Percentiles rank a stretch among this genome's conserved stretches.
Evolutionary conservation across 768 basidiomycete genomes (phyloP).

Genomic region (Mycena metata): DNA sequence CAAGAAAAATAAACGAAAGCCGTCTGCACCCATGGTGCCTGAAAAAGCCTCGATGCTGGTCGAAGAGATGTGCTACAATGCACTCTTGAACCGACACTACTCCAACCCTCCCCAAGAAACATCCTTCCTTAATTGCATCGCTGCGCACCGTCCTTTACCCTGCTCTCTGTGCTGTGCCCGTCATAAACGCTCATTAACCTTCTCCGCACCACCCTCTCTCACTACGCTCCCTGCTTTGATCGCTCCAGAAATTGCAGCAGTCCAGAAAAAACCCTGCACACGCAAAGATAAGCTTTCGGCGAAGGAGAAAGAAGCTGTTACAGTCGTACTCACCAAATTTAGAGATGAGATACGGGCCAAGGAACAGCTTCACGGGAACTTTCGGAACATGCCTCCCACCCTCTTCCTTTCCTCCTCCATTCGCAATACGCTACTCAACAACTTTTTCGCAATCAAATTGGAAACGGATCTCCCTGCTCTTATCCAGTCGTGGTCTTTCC

Average conservation of each 20-base stretch:
- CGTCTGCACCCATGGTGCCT: too few species aligned
- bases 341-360: background rate
- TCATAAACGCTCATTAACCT: background rate
- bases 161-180: conserved; percentile 16
- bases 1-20: too few species aligned
- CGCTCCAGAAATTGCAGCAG: background rate
- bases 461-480: background rate
- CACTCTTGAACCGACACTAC: too few species aligned
- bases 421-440: background rate
- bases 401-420: background rate
- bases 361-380: background rate
- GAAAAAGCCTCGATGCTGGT: too few species aligned
- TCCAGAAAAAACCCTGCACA: background rate
- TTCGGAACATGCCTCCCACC: background rate
- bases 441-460: background rate
- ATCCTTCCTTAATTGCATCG: conserved; percentile 14
- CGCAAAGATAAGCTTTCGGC: background rate
- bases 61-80: too few species aligned
- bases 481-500: background rate
- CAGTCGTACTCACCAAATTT: background rate
- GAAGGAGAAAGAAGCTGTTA: background rate
- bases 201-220: background rate
- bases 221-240: background rate
- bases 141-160: conserved; percentile 11
- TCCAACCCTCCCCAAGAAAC: background rate